Evolutionary conservation across 2,329 filamentous ascomycete species (phyloP), one percentile per base, ranked within the genome.

Genomic region (Cladophialophora bantiana): DNA sequence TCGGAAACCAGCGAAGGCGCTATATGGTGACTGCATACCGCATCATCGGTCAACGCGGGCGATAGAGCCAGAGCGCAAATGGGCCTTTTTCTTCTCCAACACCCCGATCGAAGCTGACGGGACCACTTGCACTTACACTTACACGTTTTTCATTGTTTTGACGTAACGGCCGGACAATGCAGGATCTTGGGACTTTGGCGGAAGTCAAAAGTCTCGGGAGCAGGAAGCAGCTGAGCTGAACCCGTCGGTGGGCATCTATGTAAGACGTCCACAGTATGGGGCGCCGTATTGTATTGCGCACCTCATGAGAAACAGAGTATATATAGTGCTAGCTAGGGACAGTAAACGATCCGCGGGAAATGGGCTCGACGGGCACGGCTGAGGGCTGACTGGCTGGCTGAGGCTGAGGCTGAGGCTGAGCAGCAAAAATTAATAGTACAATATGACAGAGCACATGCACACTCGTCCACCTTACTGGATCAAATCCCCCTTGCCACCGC

Each of bases 11-110:
- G 38, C 34, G 20, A 54, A 38, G 13, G 45, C 48, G 48, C 59
- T 61, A 61, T 26, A 61, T 54, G 59, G 45, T 61, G 59, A 61
- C 59, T 61, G 40, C 38, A 59, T 59, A 59, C 31, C 55, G 36
- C 18, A 50, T 31, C 45, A 20, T 50, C 45, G 45, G 45, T 20
- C 45, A 50, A 31, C 45, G 13, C 4, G 9, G 26, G 10, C 20
- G 18, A 18, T 50, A 31, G 20, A 50, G 7, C 42, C 18, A 20
- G 42, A 2, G 10, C 7, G 42, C n/a, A 40, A 40, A 4, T 50
- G 13, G 34, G 9, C 35, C 13, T 35, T 54, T 54, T 54, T 34
- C 31, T n/a, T 55, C 18, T 50, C 20, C 18, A 13, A 50, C 45
- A 50, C 7, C 31, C 45, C 20, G 45, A 31, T 18, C 12, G 45